phyloP scores from a whole-genome alignment of 495 filamentous ascomycete genomes.

The Aspergillus mulundensis region DNA sequence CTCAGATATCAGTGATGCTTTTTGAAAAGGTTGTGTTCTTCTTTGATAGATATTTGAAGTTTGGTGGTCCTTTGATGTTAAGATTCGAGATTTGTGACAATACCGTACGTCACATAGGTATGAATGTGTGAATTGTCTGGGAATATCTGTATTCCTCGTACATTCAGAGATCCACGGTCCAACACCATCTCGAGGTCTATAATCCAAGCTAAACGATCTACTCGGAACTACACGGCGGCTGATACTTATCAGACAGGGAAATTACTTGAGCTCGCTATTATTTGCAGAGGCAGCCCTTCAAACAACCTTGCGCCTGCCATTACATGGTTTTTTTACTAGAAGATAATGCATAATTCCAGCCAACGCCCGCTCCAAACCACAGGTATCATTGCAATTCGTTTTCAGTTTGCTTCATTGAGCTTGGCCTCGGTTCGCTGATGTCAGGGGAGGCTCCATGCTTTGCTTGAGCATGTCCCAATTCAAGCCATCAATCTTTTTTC shows the following conservation, averaged over 20 bases:
- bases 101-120: constrained; percentile 8
- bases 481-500: constrained; percentile 48
- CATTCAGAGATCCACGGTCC: too few relatives aligned
- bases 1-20: neutral
- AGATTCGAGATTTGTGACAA: constrained; percentile 11
- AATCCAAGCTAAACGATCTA: too few relatives aligned
- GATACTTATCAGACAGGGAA: too few relatives aligned
- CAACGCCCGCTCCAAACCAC: constrained; percentile 16
- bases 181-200: too few relatives aligned
- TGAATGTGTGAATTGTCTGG: neutral
- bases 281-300: too few relatives aligned
- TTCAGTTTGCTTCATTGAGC: constrained; percentile 5
- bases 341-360: constrained; percentile 3
- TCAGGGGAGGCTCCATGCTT: constrained; percentile 33
- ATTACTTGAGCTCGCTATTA: too few relatives aligned
- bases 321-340: constrained; percentile 1
- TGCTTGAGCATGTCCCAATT: constrained; percentile 49
- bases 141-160: constrained; percentile 7
- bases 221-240: too few relatives aligned
- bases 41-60: neutral
- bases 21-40: neutral
- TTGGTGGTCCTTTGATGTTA: constrained; percentile 8
- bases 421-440: constrained; percentile 14
- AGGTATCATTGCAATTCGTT: constrained; percentile 13
- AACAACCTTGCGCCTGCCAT: constrained; percentile 2